A percentile compares a stretch with the other conserved stretches of the same genome.
These are phyloP conservation scores for Ambrosia hybrid DNA, from an alignment of 140 eudicot species.

Conservation along the genomic window DNA sequence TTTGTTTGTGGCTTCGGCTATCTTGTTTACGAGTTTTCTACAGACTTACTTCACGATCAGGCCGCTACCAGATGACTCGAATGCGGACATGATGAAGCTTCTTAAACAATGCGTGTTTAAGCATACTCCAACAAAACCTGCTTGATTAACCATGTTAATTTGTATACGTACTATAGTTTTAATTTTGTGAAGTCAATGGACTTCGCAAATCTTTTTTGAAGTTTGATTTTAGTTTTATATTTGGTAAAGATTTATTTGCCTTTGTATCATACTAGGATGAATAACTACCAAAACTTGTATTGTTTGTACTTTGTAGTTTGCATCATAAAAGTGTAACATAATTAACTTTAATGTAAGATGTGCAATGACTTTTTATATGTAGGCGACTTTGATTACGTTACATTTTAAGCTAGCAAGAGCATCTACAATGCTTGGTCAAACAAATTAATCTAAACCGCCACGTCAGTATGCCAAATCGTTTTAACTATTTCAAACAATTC, in stretches of 20 bases:
- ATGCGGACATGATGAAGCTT: constrained; percentile 23
- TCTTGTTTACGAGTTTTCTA: constrained; percentile 34
- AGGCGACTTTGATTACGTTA: too few species aligned
- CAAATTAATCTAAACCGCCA: too few species aligned
- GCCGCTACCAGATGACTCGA: constrained; percentile 32
- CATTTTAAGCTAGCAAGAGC: too few species aligned
- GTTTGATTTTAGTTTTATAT: not conserved
- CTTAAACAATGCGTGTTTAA: constrained; percentile 17
- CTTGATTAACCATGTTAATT: not conserved
- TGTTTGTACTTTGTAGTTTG: not conserved
- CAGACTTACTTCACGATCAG: constrained; percentile 41
- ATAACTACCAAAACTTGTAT: not conserved
- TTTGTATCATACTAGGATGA: not conserved
- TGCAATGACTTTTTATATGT: too few species aligned
- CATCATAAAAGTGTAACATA: too few species aligned
- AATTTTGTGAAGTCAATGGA: too few species aligned
- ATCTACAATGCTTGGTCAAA: too few species aligned
- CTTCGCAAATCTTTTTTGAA: too few species aligned
- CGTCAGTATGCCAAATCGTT: too few species aligned
- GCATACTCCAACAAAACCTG: constrained; percentile 1
- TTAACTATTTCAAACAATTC: too few species aligned
- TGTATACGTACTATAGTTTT: too few species aligned
- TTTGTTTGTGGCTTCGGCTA: constrained; percentile 30
- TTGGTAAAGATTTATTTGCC: not conserved
- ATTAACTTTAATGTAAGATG: too few species aligned